Base-by-base conservation (phyloP, 768 basidiomycete genomes). In the Leccinum truebloodii region DNA sequence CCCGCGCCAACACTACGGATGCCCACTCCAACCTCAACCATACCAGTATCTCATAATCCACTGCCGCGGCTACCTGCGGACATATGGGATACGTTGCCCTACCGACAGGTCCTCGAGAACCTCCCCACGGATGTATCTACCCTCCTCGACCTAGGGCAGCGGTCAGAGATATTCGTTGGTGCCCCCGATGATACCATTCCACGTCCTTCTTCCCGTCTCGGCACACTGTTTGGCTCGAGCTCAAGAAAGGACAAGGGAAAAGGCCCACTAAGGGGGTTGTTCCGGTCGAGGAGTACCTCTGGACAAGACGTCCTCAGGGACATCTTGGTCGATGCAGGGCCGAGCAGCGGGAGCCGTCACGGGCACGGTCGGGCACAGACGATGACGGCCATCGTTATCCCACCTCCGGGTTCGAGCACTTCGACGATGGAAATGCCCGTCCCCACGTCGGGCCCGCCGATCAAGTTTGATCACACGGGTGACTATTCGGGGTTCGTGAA, bases 21-120 rank as follows among this genome's bases (percentile, higher is more conserved):
- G 48, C 57, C 62, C 24, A 49, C 32, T 1, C 41, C 59, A 2
- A 50, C 3, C 6, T 39, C 55, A 16, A 44, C 41, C 9, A 28
- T 52, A 10, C 55, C 55, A 10, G 28, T 24, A 44, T 46, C 57
- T 5, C 55, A 58, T 18, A 88, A 92, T 67, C 88, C 88, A 5
- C 82, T 91, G 9, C 90, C 90, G 0, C 60, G 69, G 3, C 88
- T 84, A 0, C 90, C 90, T 0, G 73, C 74, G 32, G 84, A 90
- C 67, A 57, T 90, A 8, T 88, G 86, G 70, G 78, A 81, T 13
- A 72, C 74, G 28, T 78, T 85, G 0, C 86, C 86, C 0, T 88
- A 88, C 69, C 80, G 81, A 55, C 72, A 76, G 1, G 70, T 89
- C 1, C 75, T 87, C 6, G 57, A 63, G 14, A 79, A 79, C 56